phyloP scores from a whole-genome alignment of 768 basidiomycete species.

The Mycena leptocephala region DNA sequence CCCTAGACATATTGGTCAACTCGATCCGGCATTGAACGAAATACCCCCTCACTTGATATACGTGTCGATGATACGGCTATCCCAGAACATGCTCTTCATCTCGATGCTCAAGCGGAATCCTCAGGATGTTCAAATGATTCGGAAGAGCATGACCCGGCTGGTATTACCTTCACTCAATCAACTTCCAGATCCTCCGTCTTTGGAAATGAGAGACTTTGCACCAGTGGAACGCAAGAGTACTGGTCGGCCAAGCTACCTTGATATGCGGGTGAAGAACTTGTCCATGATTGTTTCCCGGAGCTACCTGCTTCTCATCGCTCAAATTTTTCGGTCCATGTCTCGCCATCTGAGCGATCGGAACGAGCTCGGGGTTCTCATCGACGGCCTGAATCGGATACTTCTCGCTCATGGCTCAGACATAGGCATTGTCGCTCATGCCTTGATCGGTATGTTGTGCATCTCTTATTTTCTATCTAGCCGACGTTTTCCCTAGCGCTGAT shows the following conservation, averaged over 20 bases:
- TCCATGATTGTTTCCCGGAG: constrained; percentile 80
- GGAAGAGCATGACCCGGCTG: constrained; percentile 77
- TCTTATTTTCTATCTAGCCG: not conserved
- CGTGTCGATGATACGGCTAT: constrained; percentile 75
- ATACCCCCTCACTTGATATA: constrained; percentile 63
- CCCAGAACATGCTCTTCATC: constrained; percentile 81
- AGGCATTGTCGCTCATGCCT: constrained; percentile 81
- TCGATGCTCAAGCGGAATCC: constrained; percentile 76
- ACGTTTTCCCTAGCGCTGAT: constrained; percentile 66
- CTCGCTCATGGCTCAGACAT: constrained; percentile 81
- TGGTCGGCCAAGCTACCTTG: constrained; percentile 17
- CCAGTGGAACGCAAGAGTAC: constrained; percentile 50
- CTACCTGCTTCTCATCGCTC: constrained; percentile 77
- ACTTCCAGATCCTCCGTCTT: constrained; percentile 39
- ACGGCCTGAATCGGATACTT: constrained; percentile 81
- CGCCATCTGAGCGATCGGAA: constrained; percentile 79
- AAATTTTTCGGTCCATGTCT: constrained; percentile 82
- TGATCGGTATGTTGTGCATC: constrained; percentile 70
- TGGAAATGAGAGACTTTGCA: constrained; percentile 66
- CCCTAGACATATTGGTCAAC: constrained; percentile 59
- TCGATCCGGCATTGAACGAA: constrained; percentile 55
- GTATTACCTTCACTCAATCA: constrained; percentile 66
- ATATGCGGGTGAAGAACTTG: constrained; percentile 55
- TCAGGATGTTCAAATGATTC: constrained; percentile 78
- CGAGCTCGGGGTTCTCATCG: constrained; percentile 77